Evolutionary conservation across 1,284 basidiomycete genomes (phyloP).

Genomic region (Trametes versicolor): DNA sequence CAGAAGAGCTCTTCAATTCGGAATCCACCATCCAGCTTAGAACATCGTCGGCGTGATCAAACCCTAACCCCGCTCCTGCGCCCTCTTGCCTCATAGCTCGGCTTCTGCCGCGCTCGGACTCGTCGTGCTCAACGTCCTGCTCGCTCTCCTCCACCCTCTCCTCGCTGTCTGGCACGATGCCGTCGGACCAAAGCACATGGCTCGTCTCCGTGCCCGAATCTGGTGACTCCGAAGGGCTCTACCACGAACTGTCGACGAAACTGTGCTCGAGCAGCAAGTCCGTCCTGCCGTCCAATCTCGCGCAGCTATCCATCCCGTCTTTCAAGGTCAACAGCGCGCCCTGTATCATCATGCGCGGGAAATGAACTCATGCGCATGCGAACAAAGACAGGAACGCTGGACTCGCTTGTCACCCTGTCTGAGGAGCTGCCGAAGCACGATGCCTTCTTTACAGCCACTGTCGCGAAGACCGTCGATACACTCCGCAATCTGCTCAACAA

Average conservation of each 20-base stretch:
- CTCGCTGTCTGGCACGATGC: conserved; percentile 57
- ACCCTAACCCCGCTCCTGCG: conserved; percentile 21
- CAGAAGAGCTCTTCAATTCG: neutral
- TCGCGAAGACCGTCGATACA: conserved; percentile 95
- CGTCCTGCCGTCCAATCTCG: conserved; percentile 55
- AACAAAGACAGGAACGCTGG: conserved; percentile 91
- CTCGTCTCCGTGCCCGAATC: conserved; percentile 78
- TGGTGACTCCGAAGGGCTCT: conserved; percentile 76
- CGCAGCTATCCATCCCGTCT: conserved; percentile 72
- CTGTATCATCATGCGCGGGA: neutral
- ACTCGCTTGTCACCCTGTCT: conserved; percentile 88
- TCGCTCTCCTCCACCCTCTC: conserved; percentile 16
- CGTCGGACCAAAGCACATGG: conserved; percentile 89
- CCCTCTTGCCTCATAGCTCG: conserved; percentile 23
- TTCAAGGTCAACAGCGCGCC: conserved; percentile 72
- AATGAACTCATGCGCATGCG: conserved; percentile 1
- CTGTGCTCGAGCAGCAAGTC: conserved; percentile 66
- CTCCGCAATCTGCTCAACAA: conserved; percentile 92
- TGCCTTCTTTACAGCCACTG: conserved; percentile 84
- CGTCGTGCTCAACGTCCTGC: conserved; percentile 25
- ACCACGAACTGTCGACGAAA: conserved; percentile 58
- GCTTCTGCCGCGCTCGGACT: conserved; percentile 20
- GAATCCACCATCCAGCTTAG: neutral
- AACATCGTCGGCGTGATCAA: conserved; percentile 20
- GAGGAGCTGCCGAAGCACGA: conserved; percentile 96